Conservation (phyloP, 2,329 filamentous ascomycete genomes). For the Alternaria tenuissima region DNA sequence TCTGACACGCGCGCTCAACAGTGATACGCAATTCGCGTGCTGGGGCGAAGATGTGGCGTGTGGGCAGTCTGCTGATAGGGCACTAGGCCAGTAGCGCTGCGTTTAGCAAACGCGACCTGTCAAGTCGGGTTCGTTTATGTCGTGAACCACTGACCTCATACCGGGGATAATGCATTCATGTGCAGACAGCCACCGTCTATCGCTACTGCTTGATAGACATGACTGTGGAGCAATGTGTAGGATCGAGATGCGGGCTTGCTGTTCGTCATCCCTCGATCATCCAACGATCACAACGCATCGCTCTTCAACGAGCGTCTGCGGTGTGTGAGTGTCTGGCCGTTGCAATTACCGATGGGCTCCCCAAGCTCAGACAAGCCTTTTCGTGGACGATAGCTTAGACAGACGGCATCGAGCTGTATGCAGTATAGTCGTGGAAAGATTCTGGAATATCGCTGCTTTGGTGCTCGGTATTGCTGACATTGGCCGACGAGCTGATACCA, state of each 20-base stretch:
- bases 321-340: slow-evolving; percentile 1
- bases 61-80: slow-evolving; percentile 22
- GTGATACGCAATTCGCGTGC: slow-evolving; percentile 7
- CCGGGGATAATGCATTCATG: slow-evolving; percentile 12
- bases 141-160: slow-evolving; percentile 20
- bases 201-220: slow-evolving; percentile 1
- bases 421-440: slow-evolving; percentile 19
- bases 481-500: slow-evolving; percentile 14
- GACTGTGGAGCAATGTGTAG: background rate
- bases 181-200: slow-evolving; percentile 4
- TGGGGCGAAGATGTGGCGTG: slow-evolving; percentile 21
- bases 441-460: slow-evolving; percentile 25
- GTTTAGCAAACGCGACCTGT: slow-evolving; percentile 24
- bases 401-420: slow-evolving; percentile 1
- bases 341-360: slow-evolving; percentile 2
- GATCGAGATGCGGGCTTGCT: background rate
- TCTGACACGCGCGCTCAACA: slow-evolving; percentile 12
- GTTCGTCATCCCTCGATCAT: background rate
- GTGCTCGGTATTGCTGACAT: slow-evolving; percentile 5
- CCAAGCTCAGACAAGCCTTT: slow-evolving; percentile 3
- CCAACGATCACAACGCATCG: background rate
- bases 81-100: slow-evolving; percentile 23
- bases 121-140: slow-evolving; percentile 17
- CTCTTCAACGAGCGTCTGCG: background rate
- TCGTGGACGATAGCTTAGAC: slow-evolving; percentile 2